A percentile compares a stretch with the other conserved stretches of the same genome.
phyloP scores from a whole-genome alignment of 1,284 basidiomycete species.

The Caloboletus inedulis region DNA sequence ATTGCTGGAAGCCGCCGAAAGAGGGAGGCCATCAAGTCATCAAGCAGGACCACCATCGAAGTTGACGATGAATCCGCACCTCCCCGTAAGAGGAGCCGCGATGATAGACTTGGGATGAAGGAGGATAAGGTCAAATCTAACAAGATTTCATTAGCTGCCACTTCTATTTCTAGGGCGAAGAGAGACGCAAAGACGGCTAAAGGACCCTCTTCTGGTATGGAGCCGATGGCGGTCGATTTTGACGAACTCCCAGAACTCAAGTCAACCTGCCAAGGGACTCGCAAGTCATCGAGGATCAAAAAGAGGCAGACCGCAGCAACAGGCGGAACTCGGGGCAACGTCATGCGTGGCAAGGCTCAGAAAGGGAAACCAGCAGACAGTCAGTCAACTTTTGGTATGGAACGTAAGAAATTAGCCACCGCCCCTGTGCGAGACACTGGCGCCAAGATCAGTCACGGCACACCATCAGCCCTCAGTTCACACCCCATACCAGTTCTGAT shows the following conservation, averaged over 20 bases:
- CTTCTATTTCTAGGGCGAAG: conserved; percentile 6
- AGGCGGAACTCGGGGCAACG: conserved; percentile 1
- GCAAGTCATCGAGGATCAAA: conserved; percentile 24
- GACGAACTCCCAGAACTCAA: conserved; percentile 13
- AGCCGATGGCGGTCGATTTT: conserved; percentile 3
- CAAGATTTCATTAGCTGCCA: not conserved
- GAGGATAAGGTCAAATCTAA: conserved; percentile 2
- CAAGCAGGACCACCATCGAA: conserved; percentile 9
- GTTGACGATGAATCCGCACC: conserved; percentile 18
- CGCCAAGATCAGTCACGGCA: not conserved
- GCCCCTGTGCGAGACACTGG: not conserved
- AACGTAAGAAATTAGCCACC: not conserved
- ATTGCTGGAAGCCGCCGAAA: conserved; percentile 31
- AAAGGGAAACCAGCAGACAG: conserved; percentile 4
- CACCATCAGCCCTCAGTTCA: not conserved
- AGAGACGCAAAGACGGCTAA: conserved; percentile 19
- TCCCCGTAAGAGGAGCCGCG: conserved; percentile 26
- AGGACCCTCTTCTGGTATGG: conserved; percentile 8
- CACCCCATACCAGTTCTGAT: not conserved
- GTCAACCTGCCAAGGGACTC: conserved; percentile 8
- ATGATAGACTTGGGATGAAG: not conserved
- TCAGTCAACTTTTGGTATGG: not conserved
- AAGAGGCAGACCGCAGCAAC: conserved; percentile 5
- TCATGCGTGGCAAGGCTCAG: conserved; percentile 5
- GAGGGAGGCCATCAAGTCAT: conserved; percentile 17